Conservation (phyloP, 1,139 yeast species). For the Hemisphaericaspora subhashii region DNA sequence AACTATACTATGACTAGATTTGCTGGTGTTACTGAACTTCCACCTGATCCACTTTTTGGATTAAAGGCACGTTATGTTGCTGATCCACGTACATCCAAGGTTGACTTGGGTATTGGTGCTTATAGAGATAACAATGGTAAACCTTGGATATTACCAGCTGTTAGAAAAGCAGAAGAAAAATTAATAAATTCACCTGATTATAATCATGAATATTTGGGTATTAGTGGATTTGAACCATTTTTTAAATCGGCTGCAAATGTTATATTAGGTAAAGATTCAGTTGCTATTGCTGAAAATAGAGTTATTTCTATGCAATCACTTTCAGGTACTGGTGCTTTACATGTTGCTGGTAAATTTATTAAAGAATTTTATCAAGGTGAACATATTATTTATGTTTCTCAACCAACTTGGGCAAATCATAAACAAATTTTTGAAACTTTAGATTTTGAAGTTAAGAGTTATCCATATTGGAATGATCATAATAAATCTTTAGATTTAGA, state of each 20-base stretch:
- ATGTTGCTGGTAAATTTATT: slow-evolving; percentile 78
- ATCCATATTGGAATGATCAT: slow-evolving; percentile 74
- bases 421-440: slow-evolving; percentile 70
- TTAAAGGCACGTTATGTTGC: slow-evolving; percentile 71
- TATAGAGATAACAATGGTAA: slow-evolving; percentile 91
- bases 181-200: slow-evolving; percentile 51
- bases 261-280: slow-evolving; percentile 67
- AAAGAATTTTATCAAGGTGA: slow-evolving; percentile 50
- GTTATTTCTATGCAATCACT: slow-evolving; percentile 81
- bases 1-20: slow-evolving; percentile 35
- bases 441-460: slow-evolving; percentile 62
- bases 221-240: slow-evolving; percentile 74
- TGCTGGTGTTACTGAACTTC: slow-evolving; percentile 56
- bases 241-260: slow-evolving; percentile 75
- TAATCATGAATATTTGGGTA: slow-evolving; percentile 91
- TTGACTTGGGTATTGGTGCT: slow-evolving; percentile 94
- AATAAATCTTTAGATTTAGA: slow-evolving; percentile 64
- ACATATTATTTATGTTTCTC: slow-evolving; percentile 66
- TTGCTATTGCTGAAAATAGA: slow-evolving; percentile 52
- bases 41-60: slow-evolving; percentile 82
- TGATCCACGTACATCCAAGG: slow-evolving; percentile 68
- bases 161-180: slow-evolving; percentile 66
- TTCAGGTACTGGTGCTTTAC: slow-evolving; percentile 96
- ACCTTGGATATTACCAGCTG: slow-evolving; percentile 93
- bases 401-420: slow-evolving; percentile 98